A percentile compares a stretch with the other conserved stretches of the same genome.
Evolutionary conservation across 495 filamentous ascomycete genomes (phyloP).

Genomic region (Hyaloscypha finlandica): DNA sequence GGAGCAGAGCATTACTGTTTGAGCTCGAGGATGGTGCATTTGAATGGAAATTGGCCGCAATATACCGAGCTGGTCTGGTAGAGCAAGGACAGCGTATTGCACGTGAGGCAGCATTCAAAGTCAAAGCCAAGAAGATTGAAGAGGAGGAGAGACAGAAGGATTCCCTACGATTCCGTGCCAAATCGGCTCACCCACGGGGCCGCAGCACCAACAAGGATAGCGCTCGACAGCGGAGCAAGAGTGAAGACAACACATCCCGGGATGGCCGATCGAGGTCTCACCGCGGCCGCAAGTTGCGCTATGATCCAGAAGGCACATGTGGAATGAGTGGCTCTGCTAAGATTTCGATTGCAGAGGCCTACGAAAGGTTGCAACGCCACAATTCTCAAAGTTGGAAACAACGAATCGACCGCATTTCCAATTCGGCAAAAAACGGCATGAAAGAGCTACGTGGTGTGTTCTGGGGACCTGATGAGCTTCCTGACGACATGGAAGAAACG

Average conservation of each 20-base stretch:
- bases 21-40: constrained; percentile 96
- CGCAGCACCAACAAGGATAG: constrained; percentile 37
- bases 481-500: constrained; percentile 75
- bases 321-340: constrained; percentile 67
- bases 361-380: constrained; percentile 70
- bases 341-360: constrained; percentile 72
- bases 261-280: constrained; percentile 27
- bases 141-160: constrained; percentile 61
- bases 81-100: constrained; percentile 89
- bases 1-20: constrained; percentile 79
- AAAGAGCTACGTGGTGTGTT: constrained; percentile 79
- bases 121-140: constrained; percentile 83
- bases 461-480: constrained; percentile 79
- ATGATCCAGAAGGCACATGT: constrained; percentile 75
- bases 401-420: constrained; percentile 77
- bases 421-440: constrained; percentile 69
- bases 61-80: constrained; percentile 83
- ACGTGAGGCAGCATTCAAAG: constrained; percentile 82
- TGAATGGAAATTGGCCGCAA: constrained; percentile 93
- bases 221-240: constrained; percentile 53
- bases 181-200: constrained; percentile 50
- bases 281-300: constrained; percentile 46
- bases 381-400: constrained; percentile 93
- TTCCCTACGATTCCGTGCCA: constrained; percentile 45
- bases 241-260: constrained; percentile 46